A percentile compares a stretch with the other conserved stretches of the same genome.
Evolutionary conservation across 495 filamentous ascomycete species (phyloP).

Genomic region (Penicillium mononematosum): DNA sequence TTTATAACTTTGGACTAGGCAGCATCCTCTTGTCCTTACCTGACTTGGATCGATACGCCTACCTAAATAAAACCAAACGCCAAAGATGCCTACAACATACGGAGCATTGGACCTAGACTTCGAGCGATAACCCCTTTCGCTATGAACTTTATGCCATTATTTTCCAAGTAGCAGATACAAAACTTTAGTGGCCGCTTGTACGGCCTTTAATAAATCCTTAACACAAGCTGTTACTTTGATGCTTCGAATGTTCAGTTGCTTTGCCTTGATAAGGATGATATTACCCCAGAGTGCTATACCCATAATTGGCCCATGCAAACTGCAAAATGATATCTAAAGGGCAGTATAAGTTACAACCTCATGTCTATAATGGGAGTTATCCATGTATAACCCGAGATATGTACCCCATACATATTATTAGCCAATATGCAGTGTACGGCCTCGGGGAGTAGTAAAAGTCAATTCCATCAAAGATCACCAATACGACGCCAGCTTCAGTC

Average conservation of each 20-base stretch:
- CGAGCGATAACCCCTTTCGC: neutral
- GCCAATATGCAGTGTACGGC: neutral
- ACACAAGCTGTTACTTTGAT: no score
- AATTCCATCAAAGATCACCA: neutral
- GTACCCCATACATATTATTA: neutral
- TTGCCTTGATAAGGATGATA: neutral
- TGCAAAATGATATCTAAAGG: neutral
- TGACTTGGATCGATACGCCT: neutral
- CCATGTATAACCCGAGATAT: neutral
- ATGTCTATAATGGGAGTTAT: neutral
- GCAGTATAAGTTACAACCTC: neutral
- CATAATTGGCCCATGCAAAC: neutral
- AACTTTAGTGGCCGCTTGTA: no score
- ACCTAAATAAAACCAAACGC: neutral
- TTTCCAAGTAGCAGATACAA: neutral
- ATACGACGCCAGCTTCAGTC: neutral
- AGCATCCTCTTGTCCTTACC: neutral
- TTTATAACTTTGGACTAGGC: neutral
- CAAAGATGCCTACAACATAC: neutral
- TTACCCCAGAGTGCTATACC: neutral
- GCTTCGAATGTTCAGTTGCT: no score
- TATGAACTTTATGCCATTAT: neutral
- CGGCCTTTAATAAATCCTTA: no score
- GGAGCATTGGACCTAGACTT: neutral
- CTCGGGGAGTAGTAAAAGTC: neutral